Base-by-base conservation (phyloP, 192 early-diverging fungal genomes). In the Geranomyces michiganensis region DNA sequence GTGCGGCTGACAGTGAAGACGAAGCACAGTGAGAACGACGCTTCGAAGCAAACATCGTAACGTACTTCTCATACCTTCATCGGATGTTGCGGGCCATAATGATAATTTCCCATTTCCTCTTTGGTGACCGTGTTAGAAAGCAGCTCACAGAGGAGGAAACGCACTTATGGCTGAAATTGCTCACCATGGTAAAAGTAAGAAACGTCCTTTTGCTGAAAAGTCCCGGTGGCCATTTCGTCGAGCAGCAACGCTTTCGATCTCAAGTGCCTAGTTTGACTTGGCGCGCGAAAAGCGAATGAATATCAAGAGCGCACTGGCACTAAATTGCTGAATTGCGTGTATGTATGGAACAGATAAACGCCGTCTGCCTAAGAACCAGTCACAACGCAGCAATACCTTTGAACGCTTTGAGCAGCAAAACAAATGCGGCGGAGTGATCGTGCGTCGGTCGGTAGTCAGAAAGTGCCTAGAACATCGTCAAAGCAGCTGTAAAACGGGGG, bases 1-100 rank as follows among this genome's bases (percentile, higher is more conserved):
- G 73, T 97, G 94, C 4, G 97, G 97, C 79, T 98, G 91, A 91
- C 36, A 41, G 36, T 41, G 36, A 10, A 10, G 3, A 10, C 36
- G 36, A 41, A 41, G n/a, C 72, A 56, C 14, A 15, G 27, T 30
- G 9, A 36, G 17, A 17, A 1, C 3, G 6, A 8, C 15, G 41
- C 15, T 2, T 6, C 26, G 22, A 3, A 36, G 10, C 15, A 49
- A 41, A 7, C 36, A 3, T 41, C 36, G 4, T 9, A 33, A 56
- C 22, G 31, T 32, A 58, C 27, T 21, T 21, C 15, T 26, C 26
- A 17, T 33, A 80, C 83, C 78, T 86, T 86, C 84, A 86, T 86
- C 3, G 84, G 84, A 79, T 86, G 84, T 29, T 76, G 74, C 22
- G 79, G 80, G 15, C 74, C 84, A 76, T 78, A 86, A 70, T 86